Conservation (phyloP, 2,329 filamentous ascomycete species). For the Proliferodiscus dingleyae region DNA sequence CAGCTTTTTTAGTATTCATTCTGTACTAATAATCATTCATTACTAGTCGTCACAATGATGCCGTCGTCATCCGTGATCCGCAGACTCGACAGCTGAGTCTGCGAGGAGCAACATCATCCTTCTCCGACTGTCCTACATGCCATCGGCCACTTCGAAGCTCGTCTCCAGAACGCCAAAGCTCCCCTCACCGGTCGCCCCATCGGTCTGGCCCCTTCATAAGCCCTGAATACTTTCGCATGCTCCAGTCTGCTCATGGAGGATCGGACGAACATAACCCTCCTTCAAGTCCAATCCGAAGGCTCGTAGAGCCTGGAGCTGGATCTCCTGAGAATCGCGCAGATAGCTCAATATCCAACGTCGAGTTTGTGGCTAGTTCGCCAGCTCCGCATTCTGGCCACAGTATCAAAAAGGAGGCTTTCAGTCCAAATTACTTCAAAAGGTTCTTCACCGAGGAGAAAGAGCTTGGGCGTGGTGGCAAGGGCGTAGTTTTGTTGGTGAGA, state of each 20-base stretch:
- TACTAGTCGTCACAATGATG: slow-evolving; percentile 80
- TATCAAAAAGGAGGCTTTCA: slow-evolving; percentile 84
- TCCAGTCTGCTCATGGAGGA: slow-evolving; percentile 53
- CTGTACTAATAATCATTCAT: slow-evolving; percentile 15
- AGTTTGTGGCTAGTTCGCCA: slow-evolving; percentile 51
- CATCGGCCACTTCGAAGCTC: slow-evolving; percentile 38
- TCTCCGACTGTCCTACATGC: slow-evolving; percentile 68
- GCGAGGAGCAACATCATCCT: slow-evolving; percentile 52
- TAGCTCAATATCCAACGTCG: slow-evolving; percentile 30
- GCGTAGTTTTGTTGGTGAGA: slow-evolving; percentile 88
- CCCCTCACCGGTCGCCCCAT: slow-evolving; percentile 40
- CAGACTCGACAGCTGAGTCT: slow-evolving; percentile 81
- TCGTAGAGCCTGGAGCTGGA: slow-evolving; percentile 28
- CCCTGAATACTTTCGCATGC: slow-evolving; percentile 93
- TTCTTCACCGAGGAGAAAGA: slow-evolving; percentile 90
- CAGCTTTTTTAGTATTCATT: slow-evolving; percentile 7
- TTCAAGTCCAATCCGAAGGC: slow-evolving; percentile 50
- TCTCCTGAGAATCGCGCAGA: slow-evolving; percentile 20
- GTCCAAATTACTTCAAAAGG: slow-evolving; percentile 83
- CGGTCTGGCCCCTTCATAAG: slow-evolving; percentile 79
- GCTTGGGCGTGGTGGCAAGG: slow-evolving; percentile 86
- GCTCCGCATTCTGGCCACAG: slow-evolving; percentile 48
- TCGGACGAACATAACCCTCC: slow-evolving; percentile 41
- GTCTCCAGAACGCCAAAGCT: slow-evolving; percentile 42
- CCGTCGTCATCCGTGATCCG: slow-evolving; percentile 86